Conservation (phyloP, 2,329 filamentous ascomycete genomes). For the Colletotrichum sp. region DNA sequence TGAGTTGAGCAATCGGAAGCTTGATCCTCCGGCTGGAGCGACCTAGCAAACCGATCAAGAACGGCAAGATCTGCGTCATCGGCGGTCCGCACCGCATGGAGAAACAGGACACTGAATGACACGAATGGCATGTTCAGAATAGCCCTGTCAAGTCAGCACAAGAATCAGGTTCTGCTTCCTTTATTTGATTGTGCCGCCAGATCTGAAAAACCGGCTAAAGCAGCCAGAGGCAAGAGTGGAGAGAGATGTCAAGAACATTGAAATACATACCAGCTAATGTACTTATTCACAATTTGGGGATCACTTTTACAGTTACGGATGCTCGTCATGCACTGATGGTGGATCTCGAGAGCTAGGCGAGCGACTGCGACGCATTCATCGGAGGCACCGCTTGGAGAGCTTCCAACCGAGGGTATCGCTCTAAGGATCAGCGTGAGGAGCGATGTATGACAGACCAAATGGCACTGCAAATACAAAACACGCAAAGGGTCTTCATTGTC, state of each 20-base stretch:
- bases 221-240: not conserved
- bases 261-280: conserved; percentile 37
- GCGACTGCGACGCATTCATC: conserved; percentile 35
- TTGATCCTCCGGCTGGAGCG: conserved; percentile 25
- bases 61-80: conserved; percentile 26
- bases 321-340: conserved; percentile 34
- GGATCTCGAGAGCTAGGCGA: conserved; percentile 36
- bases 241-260: too few relatives aligned
- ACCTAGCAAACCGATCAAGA: conserved; percentile 35
- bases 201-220: not conserved
- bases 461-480: conserved; percentile 33
- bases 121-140: conserved; percentile 40
- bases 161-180: not conserved
- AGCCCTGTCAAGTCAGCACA: conserved; percentile 29
- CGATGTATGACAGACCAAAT: conserved; percentile 38
- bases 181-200: not conserved
- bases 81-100: conserved; percentile 29
- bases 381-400: conserved; percentile 20
- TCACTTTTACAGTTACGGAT: conserved; percentile 27
- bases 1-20: conserved; percentile 29
- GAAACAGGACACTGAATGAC: conserved; percentile 41
- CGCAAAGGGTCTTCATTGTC: conserved; percentile 27
- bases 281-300: conserved; percentile 34
- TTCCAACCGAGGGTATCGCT: conserved; percentile 20
- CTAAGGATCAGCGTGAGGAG: conserved; percentile 37